Base-by-base conservation (phyloP, 2,329 filamentous ascomycete genomes). In the Fusarium sp. region DNA sequence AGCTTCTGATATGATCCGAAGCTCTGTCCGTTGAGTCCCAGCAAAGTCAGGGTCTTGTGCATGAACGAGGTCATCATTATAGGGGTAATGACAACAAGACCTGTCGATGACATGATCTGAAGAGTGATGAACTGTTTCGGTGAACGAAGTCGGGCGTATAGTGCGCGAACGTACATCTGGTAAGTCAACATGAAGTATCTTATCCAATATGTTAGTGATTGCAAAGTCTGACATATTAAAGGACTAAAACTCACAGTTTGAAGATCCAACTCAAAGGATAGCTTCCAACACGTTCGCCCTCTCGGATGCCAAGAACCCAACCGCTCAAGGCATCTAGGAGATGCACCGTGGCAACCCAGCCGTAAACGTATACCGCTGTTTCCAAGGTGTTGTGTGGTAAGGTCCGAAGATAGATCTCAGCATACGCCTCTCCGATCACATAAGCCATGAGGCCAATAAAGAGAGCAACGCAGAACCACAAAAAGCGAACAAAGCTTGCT, bases 251-350 rank as follows among this genome's bases (percentile, higher is more conserved):
- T 80, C 76, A 90, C 86, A 92, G 83, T 77, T 92, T 92, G 74
- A 92, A 92, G 44, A 91, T 86, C 87, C 89, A 92, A 70, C 88
- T 90, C 61, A 92, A 78, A n/a, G 90, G 90, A 73, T 92, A 92
- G 76, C 88, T 91, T 41, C 89, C 89, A 3, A 92, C 90, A 32
- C 89, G 83, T 76, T 91, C 87, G 49, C 90, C 89, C 71, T 91
- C 87, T 55, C 85, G 87, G 41, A 87, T 89, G 46, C 90, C 89
- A 41, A 92, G 78, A 49, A 91, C 90, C 87, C 88, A 92, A 3
- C 88, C 89, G 0, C 89, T 90, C 61, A 91, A 79, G 4, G 85
- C 86, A 74, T 92, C 90, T 10, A 92, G 81, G 25, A 91, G 78
- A 65, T 91, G 87, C 11, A 92, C 88, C 3, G 89, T 91, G 30